phyloP scores from a whole-genome alignment of 2,329 filamentous ascomycete species.

The Pseudopithomyces chartarum region DNA sequence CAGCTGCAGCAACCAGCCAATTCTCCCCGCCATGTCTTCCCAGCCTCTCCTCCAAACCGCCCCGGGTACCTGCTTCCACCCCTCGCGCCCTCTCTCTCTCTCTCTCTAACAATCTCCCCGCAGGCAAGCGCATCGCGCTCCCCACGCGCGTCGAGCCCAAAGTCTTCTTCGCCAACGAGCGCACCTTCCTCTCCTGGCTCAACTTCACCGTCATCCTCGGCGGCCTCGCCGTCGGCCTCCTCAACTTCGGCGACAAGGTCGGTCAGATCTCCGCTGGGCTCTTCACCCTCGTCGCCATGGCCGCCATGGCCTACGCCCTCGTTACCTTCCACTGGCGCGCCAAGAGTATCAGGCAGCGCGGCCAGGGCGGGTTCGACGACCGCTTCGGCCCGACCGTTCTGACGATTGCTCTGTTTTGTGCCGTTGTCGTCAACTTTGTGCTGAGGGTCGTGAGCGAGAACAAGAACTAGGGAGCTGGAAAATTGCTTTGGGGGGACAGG shows the following conservation, averaged over 20 bases:
- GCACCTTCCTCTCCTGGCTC: slow-evolving; percentile 98
- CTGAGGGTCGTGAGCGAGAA: slow-evolving; percentile 52
- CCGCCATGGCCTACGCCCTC: slow-evolving; percentile 92
- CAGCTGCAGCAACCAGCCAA: neutral
- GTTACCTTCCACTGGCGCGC: slow-evolving; percentile 97
- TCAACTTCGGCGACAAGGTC: slow-evolving; percentile 95
- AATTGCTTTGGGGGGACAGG: neutral
- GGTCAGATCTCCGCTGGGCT: slow-evolving; percentile 92
- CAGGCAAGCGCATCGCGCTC: slow-evolving; percentile 97
- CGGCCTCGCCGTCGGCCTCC: slow-evolving; percentile 91
- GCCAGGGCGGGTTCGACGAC: slow-evolving; percentile 96
- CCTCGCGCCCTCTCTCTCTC: slow-evolving; percentile 5
- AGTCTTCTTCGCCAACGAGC: slow-evolving; percentile 99
- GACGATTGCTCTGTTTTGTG: slow-evolving; percentile 81
- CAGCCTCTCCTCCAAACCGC: slow-evolving; percentile 95
- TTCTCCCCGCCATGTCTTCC: slow-evolving; percentile 74
- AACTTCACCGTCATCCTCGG: slow-evolving; percentile 99
- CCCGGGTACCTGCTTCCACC: slow-evolving; percentile 66
- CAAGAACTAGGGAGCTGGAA: slow-evolving; percentile 15
- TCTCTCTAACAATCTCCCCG: slow-evolving; percentile 6
- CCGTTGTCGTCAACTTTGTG: slow-evolving; percentile 96
- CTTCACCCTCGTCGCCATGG: slow-evolving; percentile 93
- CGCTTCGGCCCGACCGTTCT: slow-evolving; percentile 90
- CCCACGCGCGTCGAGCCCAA: slow-evolving; percentile 98
- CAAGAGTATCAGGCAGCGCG: slow-evolving; percentile 85